Conservation (phyloP, 2,329 filamentous ascomycete species). For the Fonsecaea erecta region DNA sequence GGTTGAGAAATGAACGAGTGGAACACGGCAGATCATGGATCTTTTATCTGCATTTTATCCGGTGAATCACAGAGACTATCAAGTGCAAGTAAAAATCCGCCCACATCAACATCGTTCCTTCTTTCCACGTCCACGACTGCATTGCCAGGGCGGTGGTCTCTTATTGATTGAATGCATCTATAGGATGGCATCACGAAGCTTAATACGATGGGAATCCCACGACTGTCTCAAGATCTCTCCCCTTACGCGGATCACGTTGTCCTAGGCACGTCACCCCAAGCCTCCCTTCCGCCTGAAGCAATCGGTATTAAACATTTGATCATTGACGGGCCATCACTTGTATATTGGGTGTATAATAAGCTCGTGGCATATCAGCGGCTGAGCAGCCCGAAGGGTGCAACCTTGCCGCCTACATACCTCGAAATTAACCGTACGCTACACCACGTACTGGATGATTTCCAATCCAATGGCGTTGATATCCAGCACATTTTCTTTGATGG, state of each 20-base stretch:
- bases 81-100: background rate
- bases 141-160: background rate
- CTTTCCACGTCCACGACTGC: background rate
- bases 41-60: too few species aligned
- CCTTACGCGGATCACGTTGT: conserved; percentile 55
- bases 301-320: conserved; percentile 46
- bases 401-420: conserved; percentile 62
- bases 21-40: too few species aligned
- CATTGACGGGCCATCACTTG: conserved; percentile 79
- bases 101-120: background rate
- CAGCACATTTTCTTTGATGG: conserved; percentile 83
- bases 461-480: conserved; percentile 54
- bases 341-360: conserved; percentile 71
- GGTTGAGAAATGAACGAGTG: background rate
- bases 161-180: background rate
- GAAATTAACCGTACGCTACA: conserved; percentile 65
- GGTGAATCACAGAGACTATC: background rate
- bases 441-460: conserved; percentile 66
- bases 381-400: conserved; percentile 46
- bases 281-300: background rate
- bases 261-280: conserved; percentile 41
- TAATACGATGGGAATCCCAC: conserved; percentile 63
- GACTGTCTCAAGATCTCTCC: conserved; percentile 59
- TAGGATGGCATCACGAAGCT: background rate
- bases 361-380: conserved; percentile 47